Percentiles rank a stretch among this genome's conserved stretches.
Evolutionary conservation across 345 rosid species (phyloP).

Genomic region (Syzygium oleosum): DNA sequence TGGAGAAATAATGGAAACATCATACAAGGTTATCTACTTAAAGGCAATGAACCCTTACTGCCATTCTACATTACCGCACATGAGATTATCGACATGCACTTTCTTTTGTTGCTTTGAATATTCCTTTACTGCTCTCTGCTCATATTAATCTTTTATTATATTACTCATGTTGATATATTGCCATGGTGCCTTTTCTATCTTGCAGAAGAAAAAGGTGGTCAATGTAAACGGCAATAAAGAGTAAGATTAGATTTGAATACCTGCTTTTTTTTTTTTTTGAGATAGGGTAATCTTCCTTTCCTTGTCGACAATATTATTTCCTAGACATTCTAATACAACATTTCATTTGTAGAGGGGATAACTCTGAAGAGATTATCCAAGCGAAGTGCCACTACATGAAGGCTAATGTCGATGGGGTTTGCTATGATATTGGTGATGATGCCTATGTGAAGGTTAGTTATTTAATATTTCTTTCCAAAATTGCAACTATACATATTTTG

Average conservation of each 20-base stretch:
- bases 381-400: constrained; percentile 36
- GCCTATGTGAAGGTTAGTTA: constrained; percentile 51
- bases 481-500: neutral
- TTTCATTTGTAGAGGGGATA: constrained; percentile 14
- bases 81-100: neutral
- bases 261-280: neutral
- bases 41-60: neutral
- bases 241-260: constrained; percentile 20
- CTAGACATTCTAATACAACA: neutral
- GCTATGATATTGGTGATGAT: constrained; percentile 40
- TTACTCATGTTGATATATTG: neutral
- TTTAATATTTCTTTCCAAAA: neutral
- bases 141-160: neutral
- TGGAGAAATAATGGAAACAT: neutral
- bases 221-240: constrained; percentile 4
- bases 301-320: neutral
- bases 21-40: neutral
- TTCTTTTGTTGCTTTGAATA: neutral
- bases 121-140: neutral
- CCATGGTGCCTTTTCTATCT: neutral
- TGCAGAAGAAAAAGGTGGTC: constrained; percentile 11
- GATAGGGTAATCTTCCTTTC: neutral
- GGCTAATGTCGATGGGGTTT: constrained; percentile 41
- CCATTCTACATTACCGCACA: neutral
- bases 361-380: constrained; percentile 17